phyloP scores from a whole-genome alignment of 164 flowering plant species.

The Saururus chinensis region DNA sequence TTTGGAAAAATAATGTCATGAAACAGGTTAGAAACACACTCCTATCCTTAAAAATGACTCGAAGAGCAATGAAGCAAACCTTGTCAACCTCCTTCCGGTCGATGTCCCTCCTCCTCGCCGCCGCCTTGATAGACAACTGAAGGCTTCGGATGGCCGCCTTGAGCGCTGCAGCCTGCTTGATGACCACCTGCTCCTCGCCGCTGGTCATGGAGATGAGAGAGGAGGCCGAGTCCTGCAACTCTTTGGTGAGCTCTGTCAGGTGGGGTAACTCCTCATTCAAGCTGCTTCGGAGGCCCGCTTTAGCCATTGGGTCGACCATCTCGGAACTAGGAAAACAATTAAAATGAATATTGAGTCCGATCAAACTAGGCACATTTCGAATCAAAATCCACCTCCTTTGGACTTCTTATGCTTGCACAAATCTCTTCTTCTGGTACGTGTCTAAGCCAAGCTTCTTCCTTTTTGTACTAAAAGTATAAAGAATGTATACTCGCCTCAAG shows the following conservation, averaged over 20 bases:
- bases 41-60: too few relatives aligned
- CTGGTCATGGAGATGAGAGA: slow-evolving; percentile 33
- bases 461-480: too few relatives aligned
- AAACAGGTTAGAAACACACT: too few relatives aligned
- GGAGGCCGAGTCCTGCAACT: slow-evolving; percentile 63
- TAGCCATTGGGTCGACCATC: too few relatives aligned
- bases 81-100: slow-evolving; percentile 42
- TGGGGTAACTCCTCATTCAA: slow-evolving; percentile 36
- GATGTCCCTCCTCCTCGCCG: slow-evolving; percentile 15
- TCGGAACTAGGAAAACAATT: too few relatives aligned
- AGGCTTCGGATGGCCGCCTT: slow-evolving; percentile 38
- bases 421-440: too few relatives aligned
- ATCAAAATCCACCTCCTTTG: too few relatives aligned
- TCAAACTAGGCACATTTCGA: too few relatives aligned
- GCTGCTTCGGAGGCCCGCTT: not conserved
- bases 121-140: slow-evolving; percentile 25
- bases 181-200: slow-evolving; percentile 53
- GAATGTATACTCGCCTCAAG: too few relatives aligned
- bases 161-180: slow-evolving; percentile 43
- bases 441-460: too few relatives aligned
- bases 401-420: too few relatives aligned
- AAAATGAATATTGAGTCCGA: too few relatives aligned
- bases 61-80: slow-evolving; percentile 28
- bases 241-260: slow-evolving; percentile 58
- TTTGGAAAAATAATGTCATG: not conserved